phyloP scores from a whole-genome alignment of 1,139 yeast species.

The Sugiyamaella japonica region DNA sequence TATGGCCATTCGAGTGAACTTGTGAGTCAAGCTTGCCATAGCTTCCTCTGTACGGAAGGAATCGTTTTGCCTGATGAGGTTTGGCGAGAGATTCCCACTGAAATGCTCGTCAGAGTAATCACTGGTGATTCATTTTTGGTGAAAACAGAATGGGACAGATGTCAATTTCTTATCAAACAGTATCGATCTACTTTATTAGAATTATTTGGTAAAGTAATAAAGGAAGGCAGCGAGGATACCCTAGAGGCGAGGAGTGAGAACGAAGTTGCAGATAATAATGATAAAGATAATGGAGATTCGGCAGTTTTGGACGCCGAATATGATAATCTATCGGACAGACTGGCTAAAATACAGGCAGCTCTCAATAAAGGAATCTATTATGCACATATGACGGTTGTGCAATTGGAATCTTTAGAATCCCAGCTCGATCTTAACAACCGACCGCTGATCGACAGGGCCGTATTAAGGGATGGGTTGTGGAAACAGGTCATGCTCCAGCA shows the following conservation, averaged over 20 bases:
- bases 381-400: slow-evolving; percentile 51
- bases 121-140: slow-evolving; percentile 53
- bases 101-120: slow-evolving; percentile 47
- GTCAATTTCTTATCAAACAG: slow-evolving; percentile 41
- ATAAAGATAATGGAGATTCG: background rate
- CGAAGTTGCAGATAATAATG: background rate
- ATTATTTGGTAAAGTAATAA: background rate
- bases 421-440: slow-evolving; percentile 41
- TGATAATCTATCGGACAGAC: slow-evolving; percentile 6
- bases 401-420: slow-evolving; percentile 46
- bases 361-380: slow-evolving; percentile 47
- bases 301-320: background rate
- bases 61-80: slow-evolving; percentile 46
- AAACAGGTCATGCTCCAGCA: slow-evolving; percentile 45
- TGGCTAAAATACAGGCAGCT: slow-evolving; percentile 21
- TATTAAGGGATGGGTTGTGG: slow-evolving; percentile 51
- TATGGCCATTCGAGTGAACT: slow-evolving; percentile 50
- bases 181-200: background rate
- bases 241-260: background rate
- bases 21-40: slow-evolving; percentile 49
- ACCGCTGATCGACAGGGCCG: slow-evolving; percentile 42
- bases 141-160: slow-evolving; percentile 55
- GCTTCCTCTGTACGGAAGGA: slow-evolving; percentile 49
- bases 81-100: slow-evolving; percentile 50
- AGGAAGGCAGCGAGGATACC: background rate